Conservation (phyloP, 2,329 filamentous ascomycete genomes). For the Chaetomium sp. region DNA sequence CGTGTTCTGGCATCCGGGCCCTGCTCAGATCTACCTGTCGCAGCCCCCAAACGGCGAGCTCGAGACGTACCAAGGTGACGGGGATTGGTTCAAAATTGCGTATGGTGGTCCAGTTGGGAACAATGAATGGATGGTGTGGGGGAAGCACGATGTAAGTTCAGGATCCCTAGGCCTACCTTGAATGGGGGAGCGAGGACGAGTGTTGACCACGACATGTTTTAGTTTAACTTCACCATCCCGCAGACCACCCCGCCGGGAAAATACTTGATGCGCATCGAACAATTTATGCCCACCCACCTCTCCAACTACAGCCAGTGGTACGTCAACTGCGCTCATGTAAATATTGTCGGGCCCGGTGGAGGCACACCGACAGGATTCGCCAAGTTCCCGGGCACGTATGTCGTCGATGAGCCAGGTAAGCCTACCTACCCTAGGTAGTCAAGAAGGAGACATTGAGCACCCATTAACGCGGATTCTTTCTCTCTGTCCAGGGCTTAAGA, state of each 20-base stretch:
- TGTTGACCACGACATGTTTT: not conserved
- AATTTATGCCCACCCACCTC: conserved; percentile 17
- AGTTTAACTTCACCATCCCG: conserved; percentile 31
- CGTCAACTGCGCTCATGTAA: conserved; percentile 29
- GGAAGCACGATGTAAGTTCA: conserved; percentile 15
- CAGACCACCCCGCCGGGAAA: conserved; percentile 27
- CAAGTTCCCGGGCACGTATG: conserved; percentile 26
- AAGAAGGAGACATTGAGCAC: too few species aligned
- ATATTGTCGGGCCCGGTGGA: conserved; percentile 26
- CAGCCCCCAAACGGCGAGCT: conserved; percentile 23
- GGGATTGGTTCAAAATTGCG: conserved; percentile 32
- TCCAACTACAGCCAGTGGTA: conserved; percentile 25
- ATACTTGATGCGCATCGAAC: conserved; percentile 30
- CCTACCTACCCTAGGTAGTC: not conserved
- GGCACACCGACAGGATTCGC: conserved; percentile 25
- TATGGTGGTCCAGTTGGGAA: conserved; percentile 20
- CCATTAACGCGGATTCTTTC: not conserved
- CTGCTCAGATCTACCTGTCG: conserved; percentile 26
- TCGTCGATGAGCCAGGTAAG: conserved; percentile 23
- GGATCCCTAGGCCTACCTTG: not conserved
- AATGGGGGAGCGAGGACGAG: not conserved
- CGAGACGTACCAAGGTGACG: conserved; percentile 22
- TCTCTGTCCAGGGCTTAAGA: conserved; percentile 5
- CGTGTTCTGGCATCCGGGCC: conserved; percentile 24
- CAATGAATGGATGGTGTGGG: conserved; percentile 22